Evolutionary conservation across 805 yeast genomes (phyloP).

Genomic region (Ogataea chonburiensis): DNA sequence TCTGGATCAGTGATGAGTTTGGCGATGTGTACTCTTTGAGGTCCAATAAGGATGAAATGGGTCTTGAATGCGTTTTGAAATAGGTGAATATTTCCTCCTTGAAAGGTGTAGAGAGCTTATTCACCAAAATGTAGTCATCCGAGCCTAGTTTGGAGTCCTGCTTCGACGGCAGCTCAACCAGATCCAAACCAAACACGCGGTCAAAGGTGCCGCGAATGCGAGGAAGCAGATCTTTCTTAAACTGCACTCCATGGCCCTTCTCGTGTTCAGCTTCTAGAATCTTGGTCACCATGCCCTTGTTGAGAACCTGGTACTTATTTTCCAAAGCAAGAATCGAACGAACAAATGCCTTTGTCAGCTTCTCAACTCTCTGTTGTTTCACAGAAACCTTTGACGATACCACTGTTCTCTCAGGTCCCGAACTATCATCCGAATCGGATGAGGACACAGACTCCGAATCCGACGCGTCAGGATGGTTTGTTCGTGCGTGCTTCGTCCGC

Average conservation of each 20-base stretch:
- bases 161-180: constrained; percentile 26
- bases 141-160: constrained; percentile 6
- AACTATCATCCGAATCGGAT: constrained; percentile 9
- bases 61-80: constrained; percentile 9
- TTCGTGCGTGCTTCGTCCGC: constrained; percentile 1
- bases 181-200: constrained; percentile 26
- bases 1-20: constrained; percentile 8
- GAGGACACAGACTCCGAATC: constrained; percentile 3
- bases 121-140: constrained; percentile 29
- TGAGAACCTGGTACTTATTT: constrained; percentile 28
- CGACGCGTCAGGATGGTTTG: neutral
- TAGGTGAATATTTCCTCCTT: constrained; percentile 25
- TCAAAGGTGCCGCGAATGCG: constrained; percentile 15
- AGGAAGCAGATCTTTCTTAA: constrained; percentile 27
- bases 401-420: constrained; percentile 2
- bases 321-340: constrained; percentile 31
- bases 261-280: constrained; percentile 31
- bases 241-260: constrained; percentile 28
- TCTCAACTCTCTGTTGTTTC: constrained; percentile 19
- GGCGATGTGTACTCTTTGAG: constrained; percentile 7
- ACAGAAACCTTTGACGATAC: constrained; percentile 7
- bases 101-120: constrained; percentile 20
- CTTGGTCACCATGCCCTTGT: constrained; percentile 27
- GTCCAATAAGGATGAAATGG: constrained; percentile 15
- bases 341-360: constrained; percentile 27